These are phyloP conservation scores for Leccinum pellstonianum DNA, from an alignment of 768 basidiomycete genomes.

Conservation along the genomic window DNA sequence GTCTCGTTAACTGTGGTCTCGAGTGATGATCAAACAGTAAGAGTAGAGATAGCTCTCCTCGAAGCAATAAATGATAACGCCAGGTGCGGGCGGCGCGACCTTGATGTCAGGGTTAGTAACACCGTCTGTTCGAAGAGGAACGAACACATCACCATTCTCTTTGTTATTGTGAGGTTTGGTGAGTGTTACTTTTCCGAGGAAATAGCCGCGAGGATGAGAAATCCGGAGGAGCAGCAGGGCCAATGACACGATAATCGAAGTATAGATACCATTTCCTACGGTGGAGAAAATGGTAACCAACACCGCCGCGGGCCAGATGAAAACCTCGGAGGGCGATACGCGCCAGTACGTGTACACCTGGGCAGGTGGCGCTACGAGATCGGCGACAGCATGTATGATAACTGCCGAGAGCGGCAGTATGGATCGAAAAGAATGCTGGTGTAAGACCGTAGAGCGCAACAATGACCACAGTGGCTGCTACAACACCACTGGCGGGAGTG, in stretches of 20 bases:
- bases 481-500: background rate
- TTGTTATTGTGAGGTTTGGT: background rate
- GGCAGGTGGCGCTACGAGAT: background rate
- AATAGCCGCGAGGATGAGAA: background rate
- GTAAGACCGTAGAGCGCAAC: background rate
- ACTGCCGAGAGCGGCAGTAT: background rate
- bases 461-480: background rate
- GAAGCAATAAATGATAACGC: background rate
- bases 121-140: background rate
- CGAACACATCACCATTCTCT: background rate
- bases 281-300: background rate
- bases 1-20: no score
- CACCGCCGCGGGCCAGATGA: background rate
- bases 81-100: background rate
- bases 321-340: background rate
- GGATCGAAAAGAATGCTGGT: background rate
- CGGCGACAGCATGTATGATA: background rate
- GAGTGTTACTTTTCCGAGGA: background rate
- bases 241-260: background rate
- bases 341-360: background rate
- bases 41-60: background rate
- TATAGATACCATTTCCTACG: background rate
- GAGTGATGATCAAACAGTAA: background rate
- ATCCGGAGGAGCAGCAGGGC: background rate
- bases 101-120: background rate